Evolutionary conservation across 345 rosid genomes (phyloP), one percentile per base, ranked within the genome.

Genomic region (Leavenworthia alabamica): DNA sequence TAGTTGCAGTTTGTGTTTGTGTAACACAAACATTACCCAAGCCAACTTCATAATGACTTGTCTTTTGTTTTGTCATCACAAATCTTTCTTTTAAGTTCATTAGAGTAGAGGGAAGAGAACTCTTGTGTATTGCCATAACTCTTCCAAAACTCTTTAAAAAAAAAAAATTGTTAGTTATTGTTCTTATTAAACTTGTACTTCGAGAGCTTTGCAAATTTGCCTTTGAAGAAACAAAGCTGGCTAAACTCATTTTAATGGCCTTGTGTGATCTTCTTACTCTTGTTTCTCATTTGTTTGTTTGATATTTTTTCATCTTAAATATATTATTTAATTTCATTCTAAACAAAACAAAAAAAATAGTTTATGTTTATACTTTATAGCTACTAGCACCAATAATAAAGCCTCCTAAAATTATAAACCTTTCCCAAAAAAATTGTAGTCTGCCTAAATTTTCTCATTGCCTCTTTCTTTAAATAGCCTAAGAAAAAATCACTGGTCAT

Each of bases 81-180:
- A 70, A 13, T 31, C 36, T 61, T 41, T 53, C 22, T 33, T 36
- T 36, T 43, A 67, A 67, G 58, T 17, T 41, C 47, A 60, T 32
- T 68, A 49, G 56, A 47, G 20, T 70, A 70, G 74, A 63, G 65
- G 75, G 70, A 72, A 72, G 67, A 45, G 62, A 72, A 51, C 70
- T 43, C 60, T 60, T 72, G 76, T 72, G 76, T 65, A 64, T 72
- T 43, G 76, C 2, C 76, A 64, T 72, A 72, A 64, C 71, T 72
- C 76, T 72, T 65, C 75, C 71, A 46, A 63, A 63, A 45, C 70
- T 56, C 60, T 4, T 41, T 58, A n/a, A n/a, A n/a, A n/a, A n/a
- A n/a, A n/a, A 31, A 8, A n/a, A 24, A 44, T 60, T 69, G 62
- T 44, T 60, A 68, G 73, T n/a, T n/a, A n/a, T 69, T 62, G 74